Conservation (phyloP, 345 rosid genomes). For the Dipteronia sinensis region DNA sequence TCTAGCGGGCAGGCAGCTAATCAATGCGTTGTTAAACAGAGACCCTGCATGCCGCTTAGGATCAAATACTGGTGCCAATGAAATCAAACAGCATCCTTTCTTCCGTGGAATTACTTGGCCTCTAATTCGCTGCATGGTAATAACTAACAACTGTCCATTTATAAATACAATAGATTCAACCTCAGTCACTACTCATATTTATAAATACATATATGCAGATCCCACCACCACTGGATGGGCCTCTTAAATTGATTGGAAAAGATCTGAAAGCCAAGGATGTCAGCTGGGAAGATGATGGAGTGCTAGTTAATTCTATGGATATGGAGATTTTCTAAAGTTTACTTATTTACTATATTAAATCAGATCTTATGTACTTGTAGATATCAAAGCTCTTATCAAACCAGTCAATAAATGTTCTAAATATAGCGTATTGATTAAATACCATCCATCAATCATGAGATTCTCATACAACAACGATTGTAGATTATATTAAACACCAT, state of each 20-base stretch:
- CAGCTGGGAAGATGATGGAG: slow-evolving; percentile 86
- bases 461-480: no score
- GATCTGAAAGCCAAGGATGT: slow-evolving; percentile 64
- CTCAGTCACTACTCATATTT: no score
- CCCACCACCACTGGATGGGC: slow-evolving; percentile 76
- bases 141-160: not conserved
- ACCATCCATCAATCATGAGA: not conserved
- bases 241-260: slow-evolving; percentile 51
- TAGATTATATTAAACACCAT: no score
- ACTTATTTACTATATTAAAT: not conserved
- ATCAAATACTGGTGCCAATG: slow-evolving; percentile 74
- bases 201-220: slow-evolving; percentile 41
- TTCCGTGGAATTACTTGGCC: slow-evolving; percentile 93
- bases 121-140: slow-evolving; percentile 89
- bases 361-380: not conserved
- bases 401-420: not conserved
- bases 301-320: slow-evolving; percentile 59
- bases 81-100: slow-evolving; percentile 89
- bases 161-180: not conserved
- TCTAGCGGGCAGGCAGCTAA: slow-evolving; percentile 78
- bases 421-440: not conserved
- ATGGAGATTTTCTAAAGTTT: slow-evolving; percentile 59
- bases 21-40: slow-evolving; percentile 66
- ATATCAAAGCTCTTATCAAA: not conserved
- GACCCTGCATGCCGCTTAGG: slow-evolving; percentile 82